Percentiles rank a stretch among this genome's conserved stretches.
Evolutionary conservation across 352 stramenopile genomes (phyloP).

Genomic region (Phytophthora syringae): DNA sequence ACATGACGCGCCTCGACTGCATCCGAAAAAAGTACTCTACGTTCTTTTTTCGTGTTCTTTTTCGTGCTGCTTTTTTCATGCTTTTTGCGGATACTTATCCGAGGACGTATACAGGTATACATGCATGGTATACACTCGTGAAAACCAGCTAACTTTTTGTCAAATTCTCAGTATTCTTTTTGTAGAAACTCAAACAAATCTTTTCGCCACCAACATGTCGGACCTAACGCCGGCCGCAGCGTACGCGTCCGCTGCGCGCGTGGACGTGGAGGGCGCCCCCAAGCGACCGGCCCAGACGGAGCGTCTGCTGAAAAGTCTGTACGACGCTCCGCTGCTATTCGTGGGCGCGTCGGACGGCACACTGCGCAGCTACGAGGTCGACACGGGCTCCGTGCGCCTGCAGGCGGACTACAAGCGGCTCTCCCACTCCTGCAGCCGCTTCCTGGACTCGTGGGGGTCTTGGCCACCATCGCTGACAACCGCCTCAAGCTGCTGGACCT

Average conservation of each 20-base stretch:
- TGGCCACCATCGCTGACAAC: conserved; percentile 58
- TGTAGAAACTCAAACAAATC: background rate
- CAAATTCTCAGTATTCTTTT: no score
- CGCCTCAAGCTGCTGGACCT: conserved; percentile 69
- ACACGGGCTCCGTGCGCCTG: conserved; percentile 43
- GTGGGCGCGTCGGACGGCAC: conserved; percentile 61
- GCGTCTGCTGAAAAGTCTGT: conserved; percentile 48
- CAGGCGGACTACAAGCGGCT: conserved; percentile 71
- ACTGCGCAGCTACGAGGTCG: conserved; percentile 65
- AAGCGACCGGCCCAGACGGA: conserved; percentile 67
- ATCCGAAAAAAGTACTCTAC: no score
- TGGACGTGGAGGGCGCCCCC: conserved; percentile 61
- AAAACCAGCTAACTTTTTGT: no score
- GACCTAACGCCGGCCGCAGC: conserved; percentile 9
- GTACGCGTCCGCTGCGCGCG: conserved; percentile 48
- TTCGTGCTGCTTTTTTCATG: no score
- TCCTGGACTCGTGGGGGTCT: conserved; percentile 79
- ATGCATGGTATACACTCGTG: no score
- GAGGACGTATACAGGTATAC: no score
- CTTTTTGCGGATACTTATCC: no score
- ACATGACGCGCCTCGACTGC: no score
- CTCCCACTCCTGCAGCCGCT: conserved; percentile 54
- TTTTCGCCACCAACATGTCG: background rate
- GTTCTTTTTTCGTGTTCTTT: no score
- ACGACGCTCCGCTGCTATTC: conserved; percentile 59